Evolutionary conservation across 345 rosid genomes (phyloP).

Genomic region (Gossypium rotundifolium): DNA sequence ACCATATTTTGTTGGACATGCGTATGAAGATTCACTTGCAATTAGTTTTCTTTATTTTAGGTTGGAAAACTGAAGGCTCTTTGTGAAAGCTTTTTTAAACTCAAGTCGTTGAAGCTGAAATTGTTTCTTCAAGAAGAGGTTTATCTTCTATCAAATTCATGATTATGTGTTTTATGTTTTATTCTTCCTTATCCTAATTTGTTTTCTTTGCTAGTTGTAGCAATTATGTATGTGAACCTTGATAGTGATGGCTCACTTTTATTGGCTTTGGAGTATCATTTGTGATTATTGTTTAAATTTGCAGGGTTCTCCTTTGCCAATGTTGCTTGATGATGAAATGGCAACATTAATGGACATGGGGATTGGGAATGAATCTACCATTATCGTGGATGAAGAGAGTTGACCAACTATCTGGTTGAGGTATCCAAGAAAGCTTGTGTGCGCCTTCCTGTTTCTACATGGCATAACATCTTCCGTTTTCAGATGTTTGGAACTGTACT

Average conservation of each 20-base stretch:
- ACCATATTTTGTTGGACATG: background rate
- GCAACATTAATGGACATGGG: constrained; percentile 64
- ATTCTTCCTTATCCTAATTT: constrained; percentile 2
- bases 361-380: constrained; percentile 48
- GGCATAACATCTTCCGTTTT: background rate
- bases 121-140: constrained; percentile 77
- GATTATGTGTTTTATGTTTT: background rate
- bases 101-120: constrained; percentile 49
- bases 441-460: too few relatives aligned
- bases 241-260: background rate
- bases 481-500: background rate
- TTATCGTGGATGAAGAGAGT: constrained; percentile 70
- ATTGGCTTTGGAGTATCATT: background rate
- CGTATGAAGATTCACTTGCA: background rate
- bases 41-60: constrained; percentile 26
- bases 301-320: constrained; percentile 77
- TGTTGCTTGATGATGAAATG: constrained; percentile 69
- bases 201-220: background rate
- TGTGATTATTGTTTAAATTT: background rate
- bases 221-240: background rate
- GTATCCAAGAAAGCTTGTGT: background rate
- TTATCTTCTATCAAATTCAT: background rate
- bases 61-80: constrained; percentile 80
- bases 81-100: constrained; percentile 73
- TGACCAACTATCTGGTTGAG: constrained; percentile 10